phyloP scores from a whole-genome alignment of 2,329 filamentous ascomycete genomes.

The Fusarium algeriense region DNA sequence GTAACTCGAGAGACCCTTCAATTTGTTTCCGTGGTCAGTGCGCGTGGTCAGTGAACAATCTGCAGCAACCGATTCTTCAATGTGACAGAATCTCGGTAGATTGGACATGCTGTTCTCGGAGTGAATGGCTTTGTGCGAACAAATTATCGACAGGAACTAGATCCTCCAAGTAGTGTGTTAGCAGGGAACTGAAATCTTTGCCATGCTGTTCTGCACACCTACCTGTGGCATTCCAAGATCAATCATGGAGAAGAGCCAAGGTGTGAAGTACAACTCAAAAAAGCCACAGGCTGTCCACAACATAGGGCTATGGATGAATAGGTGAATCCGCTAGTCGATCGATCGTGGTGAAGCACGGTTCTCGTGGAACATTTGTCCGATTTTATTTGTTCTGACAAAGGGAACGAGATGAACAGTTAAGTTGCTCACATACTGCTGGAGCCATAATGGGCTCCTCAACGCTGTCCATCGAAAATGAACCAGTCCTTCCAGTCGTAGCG shows the following conservation, averaged over 20 bases:
- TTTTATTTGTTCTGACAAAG: constrained; percentile 50
- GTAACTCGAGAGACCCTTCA: background rate
- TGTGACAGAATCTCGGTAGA: background rate
- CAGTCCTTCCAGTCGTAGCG: constrained; percentile 41
- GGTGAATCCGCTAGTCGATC: constrained; percentile 24
- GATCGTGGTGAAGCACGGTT: constrained; percentile 31
- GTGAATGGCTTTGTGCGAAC: constrained; percentile 21
- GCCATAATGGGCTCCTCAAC: constrained; percentile 36
- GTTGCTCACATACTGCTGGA: constrained; percentile 41
- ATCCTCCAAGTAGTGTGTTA: constrained; percentile 9
- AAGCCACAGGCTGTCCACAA: background rate
- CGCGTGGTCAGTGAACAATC: constrained; percentile 14
- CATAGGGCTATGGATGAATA: constrained; percentile 5
- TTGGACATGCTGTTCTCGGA: background rate
- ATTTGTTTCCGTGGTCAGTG: background rate
- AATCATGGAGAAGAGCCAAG: background rate
- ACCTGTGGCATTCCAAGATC: background rate
- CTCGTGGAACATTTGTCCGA: constrained; percentile 47
- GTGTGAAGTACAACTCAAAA: constrained; percentile 8
- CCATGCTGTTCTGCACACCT: constrained; percentile 3
- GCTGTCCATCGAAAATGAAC: constrained; percentile 38
- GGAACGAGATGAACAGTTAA: constrained; percentile 44
- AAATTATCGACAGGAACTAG: background rate
- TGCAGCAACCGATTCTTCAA: constrained; percentile 1
- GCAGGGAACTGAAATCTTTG: constrained; percentile 1